Evolutionary conservation across 2,329 filamentous ascomycete species (phyloP).

Genomic region (Cryphonectria japonica): DNA sequence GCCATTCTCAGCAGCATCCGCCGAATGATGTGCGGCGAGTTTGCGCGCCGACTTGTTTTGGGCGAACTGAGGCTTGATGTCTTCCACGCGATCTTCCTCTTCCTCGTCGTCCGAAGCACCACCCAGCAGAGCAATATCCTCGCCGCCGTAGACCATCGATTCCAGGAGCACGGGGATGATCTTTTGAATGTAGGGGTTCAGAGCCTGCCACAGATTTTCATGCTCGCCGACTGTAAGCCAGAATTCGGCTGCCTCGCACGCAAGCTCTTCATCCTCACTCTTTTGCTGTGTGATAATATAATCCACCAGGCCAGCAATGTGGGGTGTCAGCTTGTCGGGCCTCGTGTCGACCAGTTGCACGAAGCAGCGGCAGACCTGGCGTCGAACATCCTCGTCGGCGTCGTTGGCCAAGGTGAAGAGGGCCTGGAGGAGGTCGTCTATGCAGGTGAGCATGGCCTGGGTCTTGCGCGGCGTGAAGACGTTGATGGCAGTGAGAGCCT

Average conservation of each 20-base stretch:
- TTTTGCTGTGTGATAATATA: constrained; percentile 92
- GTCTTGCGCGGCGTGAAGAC: constrained; percentile 87
- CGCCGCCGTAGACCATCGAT: constrained; percentile 95
- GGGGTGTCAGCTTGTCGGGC: constrained; percentile 86
- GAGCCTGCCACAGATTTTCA: constrained; percentile 72
- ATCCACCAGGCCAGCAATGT: constrained; percentile 85
- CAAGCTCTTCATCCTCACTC: constrained; percentile 84
- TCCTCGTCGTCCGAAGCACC: constrained; percentile 89
- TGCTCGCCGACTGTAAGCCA: constrained; percentile 95
- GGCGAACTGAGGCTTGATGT: constrained; percentile 91
- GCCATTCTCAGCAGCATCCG: constrained; percentile 55
- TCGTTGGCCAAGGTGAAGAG: constrained; percentile 84
- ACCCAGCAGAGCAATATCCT: constrained; percentile 85
- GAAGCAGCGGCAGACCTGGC: constrained; percentile 92
- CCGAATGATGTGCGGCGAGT: constrained; percentile 54
- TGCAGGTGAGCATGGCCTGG: constrained; percentile 76
- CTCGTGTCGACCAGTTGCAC: constrained; percentile 89
- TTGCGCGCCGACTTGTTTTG: constrained; percentile 66
- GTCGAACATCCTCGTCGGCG: constrained; percentile 77
- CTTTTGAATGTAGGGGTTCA: constrained; percentile 78
- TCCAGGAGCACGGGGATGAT: constrained; percentile 90
- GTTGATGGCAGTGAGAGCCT: constrained; percentile 85
- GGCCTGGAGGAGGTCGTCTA: constrained; percentile 80
- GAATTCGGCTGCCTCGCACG: constrained; percentile 94
- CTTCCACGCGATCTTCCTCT: constrained; percentile 84